Evolutionary conservation across 768 basidiomycete genomes (phyloP).

Genomic region (Leucosporidium scottii): DNA sequence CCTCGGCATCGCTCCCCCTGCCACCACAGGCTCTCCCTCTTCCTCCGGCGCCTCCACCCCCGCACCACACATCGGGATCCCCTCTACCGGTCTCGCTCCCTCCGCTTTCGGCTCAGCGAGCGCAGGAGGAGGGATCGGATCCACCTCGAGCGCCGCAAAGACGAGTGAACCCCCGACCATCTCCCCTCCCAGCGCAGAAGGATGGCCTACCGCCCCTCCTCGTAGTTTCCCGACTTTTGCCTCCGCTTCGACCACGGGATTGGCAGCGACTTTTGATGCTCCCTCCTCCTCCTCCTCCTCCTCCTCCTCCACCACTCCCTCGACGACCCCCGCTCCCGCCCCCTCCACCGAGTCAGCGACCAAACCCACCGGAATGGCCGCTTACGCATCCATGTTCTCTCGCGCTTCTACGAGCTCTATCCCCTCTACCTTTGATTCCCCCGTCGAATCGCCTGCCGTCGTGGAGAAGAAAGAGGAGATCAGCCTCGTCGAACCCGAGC

Average conservation of each 20-base stretch:
- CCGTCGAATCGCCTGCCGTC: not conserved
- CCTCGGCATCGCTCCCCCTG: slow-evolving; percentile 32
- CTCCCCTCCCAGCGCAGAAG: slow-evolving; percentile 2
- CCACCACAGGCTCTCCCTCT: slow-evolving; percentile 21
- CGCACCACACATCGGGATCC: not conserved
- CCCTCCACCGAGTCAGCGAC: no score
- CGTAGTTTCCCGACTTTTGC: slow-evolving; percentile 5
- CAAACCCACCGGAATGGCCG: no score
- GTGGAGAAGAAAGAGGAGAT: not conserved
- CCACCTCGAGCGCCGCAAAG: slow-evolving; percentile 10
- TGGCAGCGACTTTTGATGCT: slow-evolving; percentile 1
- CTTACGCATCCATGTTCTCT: no score
- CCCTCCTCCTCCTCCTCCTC: no score
- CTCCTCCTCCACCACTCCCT: no score
- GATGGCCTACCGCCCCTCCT: slow-evolving; percentile 20
- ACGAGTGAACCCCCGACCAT: slow-evolving; percentile 8
- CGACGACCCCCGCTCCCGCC: no score
- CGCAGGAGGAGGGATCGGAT: slow-evolving; percentile 7
- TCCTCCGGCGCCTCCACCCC: slow-evolving; percentile 1
- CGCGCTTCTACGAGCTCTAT: no score
- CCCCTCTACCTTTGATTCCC: not conserved
- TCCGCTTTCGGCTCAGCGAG: not conserved
- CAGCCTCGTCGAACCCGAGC: no score
- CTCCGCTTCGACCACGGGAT: not conserved
- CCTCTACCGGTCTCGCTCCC: not conserved